A percentile compares a stretch with the other conserved stretches of the same genome.
Conservation (phyloP, 768 basidiomycete genomes). For the Cyclocybe aegerita region DNA sequence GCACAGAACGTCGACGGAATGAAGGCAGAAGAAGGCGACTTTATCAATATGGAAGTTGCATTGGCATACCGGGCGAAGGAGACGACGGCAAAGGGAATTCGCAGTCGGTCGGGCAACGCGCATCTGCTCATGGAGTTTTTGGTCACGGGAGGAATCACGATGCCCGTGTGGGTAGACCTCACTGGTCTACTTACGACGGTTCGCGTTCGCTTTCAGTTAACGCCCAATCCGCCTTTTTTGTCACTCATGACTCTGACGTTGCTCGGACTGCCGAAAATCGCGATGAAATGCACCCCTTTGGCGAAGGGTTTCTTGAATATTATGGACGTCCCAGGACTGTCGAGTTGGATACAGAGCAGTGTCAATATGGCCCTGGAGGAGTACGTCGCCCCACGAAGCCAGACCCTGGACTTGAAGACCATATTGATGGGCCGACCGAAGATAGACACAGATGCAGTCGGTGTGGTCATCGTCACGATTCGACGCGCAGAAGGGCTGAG, state of each 20-base stretch:
- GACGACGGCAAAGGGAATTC: slow-evolving; percentile 32
- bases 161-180: slow-evolving; percentile 73
- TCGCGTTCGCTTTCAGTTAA: slow-evolving; percentile 70
- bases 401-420: slow-evolving; percentile 68
- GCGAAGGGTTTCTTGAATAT: slow-evolving; percentile 65
- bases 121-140: slow-evolving; percentile 73
- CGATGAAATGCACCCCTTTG: slow-evolving; percentile 65
- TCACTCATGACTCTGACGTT: slow-evolving; percentile 54
- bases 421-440: slow-evolving; percentile 58
- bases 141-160: slow-evolving; percentile 40
- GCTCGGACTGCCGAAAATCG: slow-evolving; percentile 68
- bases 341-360: slow-evolving; percentile 63
- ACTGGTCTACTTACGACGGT: slow-evolving; percentile 63
- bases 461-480: slow-evolving; percentile 65
- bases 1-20: slow-evolving; percentile 26
- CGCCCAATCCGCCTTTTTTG: slow-evolving; percentile 65
- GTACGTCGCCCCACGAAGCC: slow-evolving; percentile 70
- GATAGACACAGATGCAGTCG: slow-evolving; percentile 65
- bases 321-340: slow-evolving; percentile 75
- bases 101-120: slow-evolving; percentile 52
- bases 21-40: slow-evolving; percentile 42
- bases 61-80: slow-evolving; percentile 64
- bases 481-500: slow-evolving; percentile 56
- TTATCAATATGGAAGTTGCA: slow-evolving; percentile 69
- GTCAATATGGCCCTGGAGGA: slow-evolving; percentile 62